Base-by-base conservation (phyloP, 371 early-diverging fungal genomes). In the Mortierella sp. region DNA sequence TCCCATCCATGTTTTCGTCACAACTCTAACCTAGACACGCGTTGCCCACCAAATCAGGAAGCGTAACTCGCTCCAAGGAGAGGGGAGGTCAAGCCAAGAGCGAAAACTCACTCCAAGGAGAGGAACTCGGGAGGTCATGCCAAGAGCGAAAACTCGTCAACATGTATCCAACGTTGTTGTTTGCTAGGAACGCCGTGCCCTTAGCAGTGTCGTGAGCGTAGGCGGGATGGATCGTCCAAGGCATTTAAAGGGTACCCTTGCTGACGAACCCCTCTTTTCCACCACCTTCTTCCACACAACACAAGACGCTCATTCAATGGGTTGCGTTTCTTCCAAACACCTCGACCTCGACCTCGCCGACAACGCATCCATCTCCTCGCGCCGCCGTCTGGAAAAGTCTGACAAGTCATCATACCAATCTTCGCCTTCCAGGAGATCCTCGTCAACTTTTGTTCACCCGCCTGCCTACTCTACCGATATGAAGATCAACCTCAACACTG, bases 241-340 rank as follows among this genome's bases (percentile, higher is more conserved):
- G 39, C 39, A 39, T 39, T 8, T 10, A 39, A 14, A 39, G 10
- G 39, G 39, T 39, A 14, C 29, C 45, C 25, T 39, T 39, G 27
- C 54, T 51, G 45, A 47, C 41, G 40, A 25, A 37, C 54, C 21
- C 53, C 22, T 29, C 27, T 29, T 39, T 47, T 16, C 22, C 14
- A n/a, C 37, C 17, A 17, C 34, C 19, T 25, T 34, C 46, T 22
- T 28, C 9, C 29, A 28, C n/a, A 39, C 8, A 22, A 9, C n/a
- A 17, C 22, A 40, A n/a, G 22, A 29, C 25, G 24, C 12, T 39
- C 19, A 41, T 25, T 39, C 56, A 21, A 67, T 74, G 67, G 68
- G 74, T 31, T 74, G 74, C 63, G 63, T 67, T 44, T 63, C 67
- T 12, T 74, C 74, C 28, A 74, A 74, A 39, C 63, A 74, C 31